Percentiles rank a stretch among this genome's conserved stretches.
These are phyloP conservation scores for Paramecium caudatum DNA, from an alignment of 73 alveolate species.

Conservation along the genomic window DNA sequence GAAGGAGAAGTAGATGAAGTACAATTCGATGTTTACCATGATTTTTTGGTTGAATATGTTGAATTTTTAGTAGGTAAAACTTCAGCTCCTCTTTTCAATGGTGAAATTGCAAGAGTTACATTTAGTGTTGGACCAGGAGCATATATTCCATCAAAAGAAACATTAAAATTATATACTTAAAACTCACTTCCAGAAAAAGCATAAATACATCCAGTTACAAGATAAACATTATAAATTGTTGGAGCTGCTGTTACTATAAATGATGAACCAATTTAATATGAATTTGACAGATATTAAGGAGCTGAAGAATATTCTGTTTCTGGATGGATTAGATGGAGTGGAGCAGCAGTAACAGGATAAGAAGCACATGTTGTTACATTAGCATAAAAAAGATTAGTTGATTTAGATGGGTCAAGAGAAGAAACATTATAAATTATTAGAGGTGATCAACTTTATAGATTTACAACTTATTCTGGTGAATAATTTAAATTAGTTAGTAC, in stretches of 20 bases:
- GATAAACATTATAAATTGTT: background rate
- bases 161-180: background rate
- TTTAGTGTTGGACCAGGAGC: constrained; percentile 53
- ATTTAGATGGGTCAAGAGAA: background rate
- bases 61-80: constrained; percentile 47
- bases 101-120: background rate
- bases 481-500: background rate
- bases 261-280: background rate
- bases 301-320: constrained; percentile 63
- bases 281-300: background rate
- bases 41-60: constrained; percentile 14
- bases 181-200: constrained; percentile 26
- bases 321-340: constrained; percentile 66
- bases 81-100: constrained; percentile 50
- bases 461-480: background rate
- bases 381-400: constrained; percentile 49
- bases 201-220: constrained; percentile 15
- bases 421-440: background rate
- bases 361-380: constrained; percentile 9
- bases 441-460: background rate
- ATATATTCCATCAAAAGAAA: constrained; percentile 10
- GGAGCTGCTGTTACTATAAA: constrained; percentile 38
- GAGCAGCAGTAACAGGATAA: background rate
- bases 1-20: constrained; percentile 55
- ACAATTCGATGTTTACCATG: constrained; percentile 24